These are phyloP conservation scores for Monosporascus sp. DNA, from an alignment of 2,329 filamentous ascomycete genomes.

Conservation along the genomic window DNA sequence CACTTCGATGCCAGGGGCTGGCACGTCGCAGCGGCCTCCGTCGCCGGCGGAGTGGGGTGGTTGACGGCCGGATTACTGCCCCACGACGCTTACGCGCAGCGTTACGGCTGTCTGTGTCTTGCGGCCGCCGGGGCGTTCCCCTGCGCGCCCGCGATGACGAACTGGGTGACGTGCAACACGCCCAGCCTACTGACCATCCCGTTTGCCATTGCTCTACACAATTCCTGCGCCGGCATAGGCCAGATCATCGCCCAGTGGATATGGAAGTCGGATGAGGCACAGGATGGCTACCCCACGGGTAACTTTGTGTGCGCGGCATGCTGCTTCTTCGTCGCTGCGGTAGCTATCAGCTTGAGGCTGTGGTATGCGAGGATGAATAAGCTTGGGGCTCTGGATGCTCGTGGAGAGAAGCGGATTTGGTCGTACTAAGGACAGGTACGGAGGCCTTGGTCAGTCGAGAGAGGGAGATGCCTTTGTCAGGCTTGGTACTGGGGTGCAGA, in stretches of 20 bases:
- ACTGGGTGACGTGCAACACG: slow-evolving; percentile 35
- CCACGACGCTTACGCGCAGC: slow-evolving; percentile 12
- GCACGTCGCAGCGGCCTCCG: slow-evolving; percentile 21
- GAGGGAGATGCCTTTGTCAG: no score
- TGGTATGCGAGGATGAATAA: slow-evolving; percentile 20
- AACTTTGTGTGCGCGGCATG: slow-evolving; percentile 35
- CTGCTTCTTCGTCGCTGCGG: slow-evolving; percentile 25
- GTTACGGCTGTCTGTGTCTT: slow-evolving; percentile 33
- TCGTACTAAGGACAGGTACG: slow-evolving; percentile 9
- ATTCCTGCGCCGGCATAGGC: slow-evolving; percentile 30
- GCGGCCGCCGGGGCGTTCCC: slow-evolving; percentile 33
- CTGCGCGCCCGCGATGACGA: slow-evolving; percentile 28
- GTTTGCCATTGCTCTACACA: slow-evolving; percentile 32
- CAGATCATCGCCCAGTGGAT: slow-evolving; percentile 37
- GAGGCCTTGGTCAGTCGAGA: no score
- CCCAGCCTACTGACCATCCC: slow-evolving; percentile 31
- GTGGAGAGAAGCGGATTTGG: slow-evolving; percentile 18
- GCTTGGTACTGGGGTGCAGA: no score
- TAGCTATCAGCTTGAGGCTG: slow-evolving; percentile 15
- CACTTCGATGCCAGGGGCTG: slow-evolving; percentile 17
- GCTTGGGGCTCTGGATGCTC: slow-evolving; percentile 11
- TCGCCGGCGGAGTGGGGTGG: slow-evolving; percentile 26
- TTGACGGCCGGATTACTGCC: slow-evolving; percentile 26
- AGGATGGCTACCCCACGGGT: slow-evolving; percentile 30
- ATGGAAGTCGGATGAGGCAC: slow-evolving; percentile 27